Conservation (phyloP, 192 early-diverging fungal species). For the Backusella circina region DNA sequence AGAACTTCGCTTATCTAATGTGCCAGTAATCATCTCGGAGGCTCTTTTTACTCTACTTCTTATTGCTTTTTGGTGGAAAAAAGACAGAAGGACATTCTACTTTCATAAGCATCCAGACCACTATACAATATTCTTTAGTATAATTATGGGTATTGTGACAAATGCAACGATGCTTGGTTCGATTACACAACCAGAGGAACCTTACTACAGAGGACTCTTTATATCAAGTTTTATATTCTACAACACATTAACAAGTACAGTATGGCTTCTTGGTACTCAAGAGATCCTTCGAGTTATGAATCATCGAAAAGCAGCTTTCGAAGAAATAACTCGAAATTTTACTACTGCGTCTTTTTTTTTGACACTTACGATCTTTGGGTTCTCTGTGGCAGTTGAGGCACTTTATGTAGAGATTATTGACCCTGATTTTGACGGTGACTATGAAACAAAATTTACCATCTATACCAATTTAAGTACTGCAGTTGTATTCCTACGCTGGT, state of each 20-base stretch:
- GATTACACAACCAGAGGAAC: neutral
- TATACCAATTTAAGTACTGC: neutral
- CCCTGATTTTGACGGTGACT: neutral
- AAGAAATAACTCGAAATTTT: neutral
- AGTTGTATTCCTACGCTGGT: neutral
- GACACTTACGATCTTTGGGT: neutral
- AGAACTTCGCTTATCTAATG: neutral
- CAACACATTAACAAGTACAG: neutral
- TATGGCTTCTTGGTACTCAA: neutral
- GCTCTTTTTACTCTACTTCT: neutral
- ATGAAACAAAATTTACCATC: neutral
- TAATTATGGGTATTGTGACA: neutral
- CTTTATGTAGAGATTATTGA: neutral
- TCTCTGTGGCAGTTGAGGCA: neutral
- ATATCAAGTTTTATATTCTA: neutral
- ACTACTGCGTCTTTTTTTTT: neutral
- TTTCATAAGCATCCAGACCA: neutral
- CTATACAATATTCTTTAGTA: neutral
- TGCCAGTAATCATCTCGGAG: neutral
- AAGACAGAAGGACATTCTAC: neutral
- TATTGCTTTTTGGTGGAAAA: neutral
- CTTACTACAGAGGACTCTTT: neutral
- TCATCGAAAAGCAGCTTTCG: neutral
- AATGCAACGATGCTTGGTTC: neutral
- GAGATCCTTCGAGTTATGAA: neutral